These are phyloP conservation scores for Alternaria gansuensis DNA, from an alignment of 2,329 filamentous ascomycete species.

Conservation along the genomic window DNA sequence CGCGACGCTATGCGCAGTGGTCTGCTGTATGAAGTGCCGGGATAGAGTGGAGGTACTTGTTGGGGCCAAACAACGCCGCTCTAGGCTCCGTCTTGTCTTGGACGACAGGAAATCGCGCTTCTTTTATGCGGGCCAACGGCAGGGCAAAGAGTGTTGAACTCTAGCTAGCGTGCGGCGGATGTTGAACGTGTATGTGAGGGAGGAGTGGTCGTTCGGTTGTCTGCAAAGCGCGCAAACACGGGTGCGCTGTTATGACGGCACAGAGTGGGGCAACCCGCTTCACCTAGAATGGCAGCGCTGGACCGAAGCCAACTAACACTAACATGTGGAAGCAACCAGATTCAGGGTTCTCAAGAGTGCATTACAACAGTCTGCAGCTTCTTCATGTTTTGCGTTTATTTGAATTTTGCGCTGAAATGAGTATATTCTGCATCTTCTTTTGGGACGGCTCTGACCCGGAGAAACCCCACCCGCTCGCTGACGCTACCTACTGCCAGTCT, in stretches of 20 bases:
- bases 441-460: not conserved
- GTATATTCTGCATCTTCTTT: not conserved
- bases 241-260: conserved; percentile 17
- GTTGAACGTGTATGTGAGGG: conserved; percentile 29
- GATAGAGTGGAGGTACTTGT: conserved; percentile 28
- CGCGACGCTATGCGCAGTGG: conserved; percentile 42
- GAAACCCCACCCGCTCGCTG: not conserved
- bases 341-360: conserved; percentile 3
- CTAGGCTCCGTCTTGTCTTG: conserved; percentile 5
- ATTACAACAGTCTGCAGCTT: not conserved
- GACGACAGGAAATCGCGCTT: conserved; percentile 8
- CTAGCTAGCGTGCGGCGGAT: conserved; percentile 39
- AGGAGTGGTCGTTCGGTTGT: conserved; percentile 15
- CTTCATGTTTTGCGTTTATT: too few relatives aligned
- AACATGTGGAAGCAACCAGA: conserved; percentile 6
- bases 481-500: not conserved
- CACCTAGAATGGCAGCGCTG: conserved; percentile 15
- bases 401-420: not conserved
- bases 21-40: conserved; percentile 29
- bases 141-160: conserved; percentile 50
- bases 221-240: conserved; percentile 14
- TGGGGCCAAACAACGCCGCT: conserved; percentile 10
- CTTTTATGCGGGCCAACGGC: conserved; percentile 2
- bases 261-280: conserved; percentile 19
- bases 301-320: conserved; percentile 13